Percentiles rank a stretch among this genome's conserved stretches.
Evolutionary conservation across 352 stramenopile genomes (phyloP).

Genomic region (Peronosclerospora sorghi): DNA sequence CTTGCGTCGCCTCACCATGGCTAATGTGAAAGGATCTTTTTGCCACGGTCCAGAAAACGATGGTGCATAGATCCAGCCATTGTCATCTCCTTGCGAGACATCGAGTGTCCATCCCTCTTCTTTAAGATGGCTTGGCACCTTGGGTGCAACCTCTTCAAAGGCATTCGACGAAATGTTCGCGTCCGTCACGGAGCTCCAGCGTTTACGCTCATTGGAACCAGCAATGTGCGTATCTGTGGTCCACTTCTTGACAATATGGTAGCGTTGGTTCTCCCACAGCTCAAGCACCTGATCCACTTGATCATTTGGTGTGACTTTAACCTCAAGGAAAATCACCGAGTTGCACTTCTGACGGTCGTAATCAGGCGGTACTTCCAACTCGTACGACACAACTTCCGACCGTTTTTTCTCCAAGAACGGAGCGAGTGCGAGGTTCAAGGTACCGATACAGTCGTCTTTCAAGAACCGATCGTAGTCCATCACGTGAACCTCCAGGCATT

Average conservation of each 20-base stretch:
- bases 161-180: conserved; percentile 44
- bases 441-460: conserved; percentile 50
- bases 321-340: conserved; percentile 45
- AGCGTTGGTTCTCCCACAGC: conserved; percentile 80
- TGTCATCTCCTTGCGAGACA: conserved; percentile 64
- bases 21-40: conserved; percentile 58
- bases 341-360: conserved; percentile 56
- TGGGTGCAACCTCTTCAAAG: conserved; percentile 59
- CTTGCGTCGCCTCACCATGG: conserved; percentile 69
- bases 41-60: conserved; percentile 73
- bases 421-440: conserved; percentile 32
- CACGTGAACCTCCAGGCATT: conserved; percentile 40
- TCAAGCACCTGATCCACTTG: conserved; percentile 55
- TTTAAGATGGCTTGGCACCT: conserved; percentile 36
- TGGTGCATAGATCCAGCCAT: conserved; percentile 78
- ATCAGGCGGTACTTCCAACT: conserved; percentile 37
- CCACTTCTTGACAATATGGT: conserved; percentile 70
- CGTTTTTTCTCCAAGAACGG: conserved; percentile 40
- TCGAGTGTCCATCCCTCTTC: conserved; percentile 70
- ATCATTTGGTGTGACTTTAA: conserved; percentile 38
- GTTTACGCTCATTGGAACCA: conserved; percentile 49
- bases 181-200: conserved; percentile 57
- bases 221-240: conserved; percentile 42
- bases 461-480: conserved; percentile 56
- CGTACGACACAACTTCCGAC: conserved; percentile 41